These are phyloP conservation scores for Pseudofabraea citricarpa DNA, from an alignment of 2,329 filamentous ascomycete species.

Conservation along the genomic window DNA sequence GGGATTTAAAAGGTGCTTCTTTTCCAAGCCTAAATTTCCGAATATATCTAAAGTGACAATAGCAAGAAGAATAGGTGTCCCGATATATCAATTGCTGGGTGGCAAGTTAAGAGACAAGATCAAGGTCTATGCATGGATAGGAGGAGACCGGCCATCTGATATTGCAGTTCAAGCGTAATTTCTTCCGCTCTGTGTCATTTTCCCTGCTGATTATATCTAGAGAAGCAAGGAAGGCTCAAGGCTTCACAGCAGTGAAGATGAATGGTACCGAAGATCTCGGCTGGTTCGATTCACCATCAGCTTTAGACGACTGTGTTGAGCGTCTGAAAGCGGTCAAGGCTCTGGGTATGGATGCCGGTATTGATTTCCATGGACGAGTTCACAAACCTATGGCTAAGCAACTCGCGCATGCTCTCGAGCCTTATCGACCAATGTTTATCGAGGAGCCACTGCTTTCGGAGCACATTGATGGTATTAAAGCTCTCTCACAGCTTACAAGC, in stretches of 20 bases:
- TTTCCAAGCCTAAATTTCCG: background rate
- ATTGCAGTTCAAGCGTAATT: slow-evolving; percentile 57
- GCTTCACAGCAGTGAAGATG: slow-evolving; percentile 70
- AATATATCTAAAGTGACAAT: slow-evolving; percentile 3
- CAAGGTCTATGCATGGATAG: slow-evolving; percentile 75
- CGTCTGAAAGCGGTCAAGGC: slow-evolving; percentile 64
- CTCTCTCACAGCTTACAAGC: slow-evolving; percentile 49
- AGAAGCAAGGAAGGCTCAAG: slow-evolving; percentile 52
- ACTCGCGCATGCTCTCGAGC: slow-evolving; percentile 61
- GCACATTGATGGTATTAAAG: slow-evolving; percentile 51
- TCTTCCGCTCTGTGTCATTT: background rate
- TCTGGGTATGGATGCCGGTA: slow-evolving; percentile 65
- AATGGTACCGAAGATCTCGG: slow-evolving; percentile 72
- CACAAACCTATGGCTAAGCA: slow-evolving; percentile 82
- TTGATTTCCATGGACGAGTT: slow-evolving; percentile 74
- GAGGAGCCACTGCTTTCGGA: slow-evolving; percentile 71
- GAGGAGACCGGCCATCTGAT: slow-evolving; percentile 65
- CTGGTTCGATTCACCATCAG: slow-evolving; percentile 69
- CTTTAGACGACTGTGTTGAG: slow-evolving; percentile 59
- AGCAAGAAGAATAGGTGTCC: slow-evolving; percentile 57
- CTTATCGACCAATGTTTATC: slow-evolving; percentile 67
- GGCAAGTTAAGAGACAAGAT: slow-evolving; percentile 68
- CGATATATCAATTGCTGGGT: slow-evolving; percentile 69
- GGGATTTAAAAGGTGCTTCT: slow-evolving; percentile 30
- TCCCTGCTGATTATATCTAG: slow-evolving; percentile 29